Conservation (phyloP, 257 asterid genomes). For the Paraleonurus japonicus region DNA sequence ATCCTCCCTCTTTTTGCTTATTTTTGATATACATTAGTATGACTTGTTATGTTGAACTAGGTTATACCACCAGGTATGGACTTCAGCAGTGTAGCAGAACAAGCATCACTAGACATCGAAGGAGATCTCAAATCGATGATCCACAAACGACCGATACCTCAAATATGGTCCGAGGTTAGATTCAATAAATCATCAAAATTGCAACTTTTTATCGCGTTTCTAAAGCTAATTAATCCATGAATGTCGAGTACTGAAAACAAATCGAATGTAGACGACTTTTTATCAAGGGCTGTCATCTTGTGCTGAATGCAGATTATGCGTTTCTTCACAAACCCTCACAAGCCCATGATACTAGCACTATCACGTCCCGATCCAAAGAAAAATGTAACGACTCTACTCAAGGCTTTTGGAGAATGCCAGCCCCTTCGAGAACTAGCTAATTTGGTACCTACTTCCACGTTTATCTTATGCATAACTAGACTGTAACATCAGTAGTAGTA, state of each 20-base stretch:
- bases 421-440: slow-evolving; percentile 72
- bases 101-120: slow-evolving; percentile 40
- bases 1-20: background rate
- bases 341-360: slow-evolving; percentile 77
- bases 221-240: background rate
- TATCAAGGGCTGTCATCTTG: slow-evolving; percentile 12
- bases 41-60: slow-evolving; percentile 25
- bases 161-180: slow-evolving; percentile 70
- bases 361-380: slow-evolving; percentile 75
- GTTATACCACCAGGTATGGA: slow-evolving; percentile 79
- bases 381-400: slow-evolving; percentile 57
- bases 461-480: background rate
- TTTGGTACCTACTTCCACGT: slow-evolving; percentile 38
- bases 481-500: background rate
- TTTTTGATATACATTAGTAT: no score
- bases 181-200: no score
- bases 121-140: slow-evolving; percentile 60
- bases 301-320: slow-evolving; percentile 53
- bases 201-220: background rate
- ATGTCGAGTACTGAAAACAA: no score
- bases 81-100: slow-evolving; percentile 47
- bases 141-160: slow-evolving; percentile 51
- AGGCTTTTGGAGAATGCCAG: slow-evolving; percentile 71
- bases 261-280: no score
- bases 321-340: slow-evolving; percentile 62